Base-by-base conservation (phyloP, 2,329 filamentous ascomycete species). In the Ophiostoma sp. region DNA sequence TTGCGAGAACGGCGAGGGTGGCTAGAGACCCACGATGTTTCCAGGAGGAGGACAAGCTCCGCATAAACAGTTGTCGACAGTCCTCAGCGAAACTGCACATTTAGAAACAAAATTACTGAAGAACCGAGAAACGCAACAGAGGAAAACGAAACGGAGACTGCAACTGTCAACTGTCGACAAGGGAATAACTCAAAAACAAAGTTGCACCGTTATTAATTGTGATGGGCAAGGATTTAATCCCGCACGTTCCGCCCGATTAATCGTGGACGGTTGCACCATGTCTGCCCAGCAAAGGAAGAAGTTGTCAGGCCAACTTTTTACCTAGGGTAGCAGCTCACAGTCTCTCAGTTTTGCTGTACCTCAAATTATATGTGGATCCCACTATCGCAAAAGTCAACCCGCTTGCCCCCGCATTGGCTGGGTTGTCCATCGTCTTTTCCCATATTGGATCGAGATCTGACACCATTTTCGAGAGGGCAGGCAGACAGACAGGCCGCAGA, bases 171-270 rank as follows among this genome's bases (percentile, higher is more conserved):
- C 42, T 3, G 39, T 48, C 15, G 42, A 48, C 42, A 48, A 45
- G 42, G 42, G 42, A 4, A 7, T 12, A 12, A n/a, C 39, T 3
- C 39, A 42, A 42, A 42, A 17, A 28, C 6, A 39, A 69, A 39
- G 66, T 52, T n/a, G 25, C 68, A 42, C 31, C 31, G 22, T 48
- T 12, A 45, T 48, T 71, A 36, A 63, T 71, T 71, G 57, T 31
- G 69, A 71, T 71, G 57, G 28, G 36, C 39, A 70, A 28, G 39
- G 36, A 42, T 71, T 59, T 63, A 71, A 63, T 71, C 69, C 69
- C 55, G 39, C 69, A 63, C 55, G 9, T 63, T 22, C 69, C 55
- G 36, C 36, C 22, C 12, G 11, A 25, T 28, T 28, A 55, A 17
- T 55, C 33, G 4, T 36, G 33, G 8, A 9, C 9, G 48, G 8